Conservation (phyloP, 768 basidiomycete species). For the Tephrocybe sp. region DNA sequence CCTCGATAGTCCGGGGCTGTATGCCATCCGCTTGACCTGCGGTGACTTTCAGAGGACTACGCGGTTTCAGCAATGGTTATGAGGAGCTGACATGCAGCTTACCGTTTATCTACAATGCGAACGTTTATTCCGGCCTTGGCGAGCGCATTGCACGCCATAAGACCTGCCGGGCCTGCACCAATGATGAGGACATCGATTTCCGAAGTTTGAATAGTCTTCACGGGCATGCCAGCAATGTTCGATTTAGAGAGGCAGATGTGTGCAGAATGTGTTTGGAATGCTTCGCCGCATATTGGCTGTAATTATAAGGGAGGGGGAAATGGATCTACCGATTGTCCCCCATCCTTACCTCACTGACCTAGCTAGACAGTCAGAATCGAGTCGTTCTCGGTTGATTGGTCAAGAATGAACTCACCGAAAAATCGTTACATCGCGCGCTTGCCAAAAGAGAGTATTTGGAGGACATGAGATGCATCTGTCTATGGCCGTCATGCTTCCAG, state of each 20-base stretch:
- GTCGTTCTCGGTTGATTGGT: not conserved
- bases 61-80: not conserved
- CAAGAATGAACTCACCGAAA: not conserved
- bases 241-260: not conserved
- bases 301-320: not conserved
- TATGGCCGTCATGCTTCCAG: not conserved
- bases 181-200: slow-evolving; percentile 58
- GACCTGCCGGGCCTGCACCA: slow-evolving; percentile 58
- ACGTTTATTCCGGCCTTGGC: slow-evolving; percentile 55
- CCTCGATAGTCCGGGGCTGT: slow-evolving; percentile 52
- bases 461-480: slow-evolving; percentile 3
- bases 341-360: too few relatives aligned
- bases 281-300: not conserved
- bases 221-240: slow-evolving; percentile 18
- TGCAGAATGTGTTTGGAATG: not conserved
- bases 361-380: too few relatives aligned
- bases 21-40: slow-evolving; percentile 63
- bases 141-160: slow-evolving; percentile 70
- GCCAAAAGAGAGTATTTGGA: slow-evolving; percentile 4
- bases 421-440: not conserved
- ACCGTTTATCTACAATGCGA: slow-evolving; percentile 60
- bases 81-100: slow-evolving; percentile 2
- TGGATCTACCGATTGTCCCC: not conserved
- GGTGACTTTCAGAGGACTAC: slow-evolving; percentile 44
- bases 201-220: slow-evolving; percentile 27